phyloP scores from a whole-genome alignment of 805 yeast genomes.

The Maudiozyma pseudohumilis region DNA sequence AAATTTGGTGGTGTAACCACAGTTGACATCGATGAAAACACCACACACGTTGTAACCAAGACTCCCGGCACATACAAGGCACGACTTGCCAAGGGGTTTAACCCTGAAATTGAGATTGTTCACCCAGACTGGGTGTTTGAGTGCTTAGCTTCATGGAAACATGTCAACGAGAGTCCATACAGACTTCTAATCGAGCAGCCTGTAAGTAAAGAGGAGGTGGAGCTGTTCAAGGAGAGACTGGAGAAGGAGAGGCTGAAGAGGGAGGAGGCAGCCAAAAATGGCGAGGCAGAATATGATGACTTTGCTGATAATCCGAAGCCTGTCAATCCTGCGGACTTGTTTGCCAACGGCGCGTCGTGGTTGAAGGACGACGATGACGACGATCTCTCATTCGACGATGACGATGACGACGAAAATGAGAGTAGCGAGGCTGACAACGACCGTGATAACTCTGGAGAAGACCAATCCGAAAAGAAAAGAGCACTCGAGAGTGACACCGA shows the following conservation, averaged over 20 bases:
- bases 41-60: constrained; percentile 83
- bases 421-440: constrained; percentile 8
- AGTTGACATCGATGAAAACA: constrained; percentile 54
- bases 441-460: constrained; percentile 21
- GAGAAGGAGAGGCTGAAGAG: constrained; percentile 32
- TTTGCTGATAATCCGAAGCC: constrained; percentile 10
- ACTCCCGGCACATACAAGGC: constrained; percentile 79
- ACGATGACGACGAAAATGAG: constrained; percentile 24
- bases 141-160: constrained; percentile 71
- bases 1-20: constrained; percentile 87
- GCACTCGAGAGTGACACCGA: neutral
- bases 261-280: constrained; percentile 11
- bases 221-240: constrained; percentile 24
- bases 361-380: constrained; percentile 26
- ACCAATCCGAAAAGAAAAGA: constrained; percentile 12
- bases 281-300: constrained; percentile 19
- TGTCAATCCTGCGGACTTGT: constrained; percentile 10
- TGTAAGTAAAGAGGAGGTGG: constrained; percentile 34
- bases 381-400: constrained; percentile 17
- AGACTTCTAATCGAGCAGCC: constrained; percentile 42
- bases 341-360: constrained; percentile 28
- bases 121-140: constrained; percentile 89
- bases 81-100: constrained; percentile 58
- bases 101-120: constrained; percentile 62
- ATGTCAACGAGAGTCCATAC: constrained; percentile 53